Percentiles rank a stretch among this genome's conserved stretches.
Evolutionary conservation across 495 filamentous ascomycete species (phyloP).

Genomic region (Alectoria sarmentosa): DNA sequence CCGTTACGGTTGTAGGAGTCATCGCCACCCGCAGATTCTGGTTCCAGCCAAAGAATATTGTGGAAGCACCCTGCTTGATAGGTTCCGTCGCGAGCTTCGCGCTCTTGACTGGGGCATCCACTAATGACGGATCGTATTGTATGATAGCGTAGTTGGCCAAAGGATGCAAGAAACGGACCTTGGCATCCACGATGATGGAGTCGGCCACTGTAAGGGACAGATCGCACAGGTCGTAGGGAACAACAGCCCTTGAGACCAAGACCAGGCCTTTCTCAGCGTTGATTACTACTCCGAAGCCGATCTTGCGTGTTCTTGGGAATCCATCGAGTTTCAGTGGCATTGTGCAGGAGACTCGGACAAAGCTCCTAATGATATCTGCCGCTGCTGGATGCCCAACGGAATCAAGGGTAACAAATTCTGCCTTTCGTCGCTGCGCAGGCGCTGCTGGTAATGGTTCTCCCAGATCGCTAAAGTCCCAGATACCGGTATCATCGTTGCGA

Average conservation of each 20-base stretch:
- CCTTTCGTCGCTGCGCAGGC: constrained; percentile 63
- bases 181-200: constrained; percentile 86
- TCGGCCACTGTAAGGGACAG: constrained; percentile 93
- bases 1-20: constrained; percentile 89
- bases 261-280: constrained; percentile 95
- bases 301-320: constrained; percentile 86
- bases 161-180: constrained; percentile 96
- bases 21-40: constrained; percentile 90
- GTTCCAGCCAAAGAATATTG: constrained; percentile 95
- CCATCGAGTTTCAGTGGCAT: constrained; percentile 96
- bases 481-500: constrained; percentile 80
- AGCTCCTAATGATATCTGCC: constrained; percentile 86
- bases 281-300: constrained; percentile 90
- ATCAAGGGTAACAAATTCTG: constrained; percentile 84
- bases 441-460: constrained; percentile 69
- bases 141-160: constrained; percentile 95
- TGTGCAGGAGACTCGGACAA: constrained; percentile 83
- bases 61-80: constrained; percentile 85
- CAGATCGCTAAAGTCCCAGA: constrained; percentile 92
- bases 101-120: constrained; percentile 85
- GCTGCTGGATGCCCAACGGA: constrained; percentile 84
- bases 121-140: constrained; percentile 87
- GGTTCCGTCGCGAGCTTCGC: constrained; percentile 71
- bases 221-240: constrained; percentile 95
- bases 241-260: constrained; percentile 83